phyloP scores from a whole-genome alignment of 768 basidiomycete genomes.

The Mycena kentingensis region DNA sequence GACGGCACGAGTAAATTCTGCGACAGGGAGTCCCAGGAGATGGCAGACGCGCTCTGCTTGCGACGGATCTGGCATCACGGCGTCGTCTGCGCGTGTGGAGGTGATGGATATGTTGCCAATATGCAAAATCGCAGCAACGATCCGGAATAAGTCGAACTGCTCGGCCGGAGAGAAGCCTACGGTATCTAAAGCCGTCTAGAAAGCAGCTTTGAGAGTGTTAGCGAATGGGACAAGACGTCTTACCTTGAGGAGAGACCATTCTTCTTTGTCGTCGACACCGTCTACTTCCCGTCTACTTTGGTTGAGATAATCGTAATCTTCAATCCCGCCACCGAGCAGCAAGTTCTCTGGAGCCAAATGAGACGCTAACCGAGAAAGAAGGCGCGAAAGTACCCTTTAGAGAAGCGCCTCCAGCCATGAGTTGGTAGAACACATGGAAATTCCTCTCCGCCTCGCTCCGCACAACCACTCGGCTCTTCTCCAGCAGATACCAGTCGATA shows the following conservation, averaged over 20 bases:
- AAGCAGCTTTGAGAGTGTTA: constrained; percentile 12
- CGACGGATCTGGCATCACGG: constrained; percentile 73
- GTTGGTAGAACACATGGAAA: constrained; percentile 97
- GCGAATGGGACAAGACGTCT: constrained; percentile 15
- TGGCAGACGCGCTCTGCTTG: constrained; percentile 91
- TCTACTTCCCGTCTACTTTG: constrained; percentile 91
- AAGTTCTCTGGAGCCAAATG: constrained; percentile 56
- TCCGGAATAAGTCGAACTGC: constrained; percentile 91
- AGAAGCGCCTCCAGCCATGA: constrained; percentile 73
- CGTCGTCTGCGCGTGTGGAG: constrained; percentile 77
- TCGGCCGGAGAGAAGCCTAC: constrained; percentile 87
- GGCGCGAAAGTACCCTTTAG: constrained; percentile 61
- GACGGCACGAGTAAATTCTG: constrained; percentile 87
- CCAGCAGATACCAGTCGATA: constrained; percentile 97
- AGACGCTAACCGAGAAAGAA: neutral
- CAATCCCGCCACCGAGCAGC: constrained; percentile 70
- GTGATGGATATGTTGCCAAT: constrained; percentile 91
- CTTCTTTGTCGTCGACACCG: constrained; percentile 88
- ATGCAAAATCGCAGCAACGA: constrained; percentile 91
- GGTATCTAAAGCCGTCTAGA: constrained; percentile 76
- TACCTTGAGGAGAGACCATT: constrained; percentile 83
- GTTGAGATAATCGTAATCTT: constrained; percentile 89
- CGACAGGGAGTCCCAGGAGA: constrained; percentile 82
- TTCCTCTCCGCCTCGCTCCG: constrained; percentile 86
- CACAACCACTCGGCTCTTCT: constrained; percentile 93